Conservation (phyloP, 1,139 yeast genomes). For the Geotrichum restrictum region DNA sequence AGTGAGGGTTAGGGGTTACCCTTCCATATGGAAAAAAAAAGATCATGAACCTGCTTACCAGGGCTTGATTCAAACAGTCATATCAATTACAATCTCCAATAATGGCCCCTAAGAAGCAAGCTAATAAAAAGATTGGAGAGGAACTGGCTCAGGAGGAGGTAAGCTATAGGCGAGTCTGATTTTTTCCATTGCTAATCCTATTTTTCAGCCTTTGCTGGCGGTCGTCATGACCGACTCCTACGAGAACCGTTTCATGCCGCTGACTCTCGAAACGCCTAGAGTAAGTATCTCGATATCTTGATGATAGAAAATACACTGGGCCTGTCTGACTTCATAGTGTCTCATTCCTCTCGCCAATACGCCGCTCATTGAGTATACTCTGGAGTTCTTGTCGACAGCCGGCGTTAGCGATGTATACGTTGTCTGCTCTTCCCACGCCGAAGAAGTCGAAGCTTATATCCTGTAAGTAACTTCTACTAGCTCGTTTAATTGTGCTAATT, state of each 20-base stretch:
- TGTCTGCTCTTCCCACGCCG: constrained; percentile 88
- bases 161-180: neutral
- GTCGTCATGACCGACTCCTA: constrained; percentile 91
- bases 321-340: constrained; percentile 43
- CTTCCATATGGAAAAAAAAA: neutral
- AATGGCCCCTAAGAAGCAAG: constrained; percentile 32
- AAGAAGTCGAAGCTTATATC: constrained; percentile 76
- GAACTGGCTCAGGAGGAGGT: constrained; percentile 42
- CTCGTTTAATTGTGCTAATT: constrained; percentile 7
- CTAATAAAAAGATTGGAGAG: constrained; percentile 27
- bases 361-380: constrained; percentile 89
- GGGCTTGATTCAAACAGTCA: neutral
- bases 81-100: neutral
- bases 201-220: constrained; percentile 58
- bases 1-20: neutral
- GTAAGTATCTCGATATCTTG: constrained; percentile 20
- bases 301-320: neutral
- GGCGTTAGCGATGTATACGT: constrained; percentile 86
- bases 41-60: neutral
- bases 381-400: constrained; percentile 88
- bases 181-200: constrained; percentile 8
- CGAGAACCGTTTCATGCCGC: constrained; percentile 86
- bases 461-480: constrained; percentile 37
- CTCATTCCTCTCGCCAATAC: constrained; percentile 85
- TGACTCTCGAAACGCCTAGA: constrained; percentile 78